Base-by-base conservation (phyloP, 768 basidiomycete genomes). In the Mycena epipterygia region DNA sequence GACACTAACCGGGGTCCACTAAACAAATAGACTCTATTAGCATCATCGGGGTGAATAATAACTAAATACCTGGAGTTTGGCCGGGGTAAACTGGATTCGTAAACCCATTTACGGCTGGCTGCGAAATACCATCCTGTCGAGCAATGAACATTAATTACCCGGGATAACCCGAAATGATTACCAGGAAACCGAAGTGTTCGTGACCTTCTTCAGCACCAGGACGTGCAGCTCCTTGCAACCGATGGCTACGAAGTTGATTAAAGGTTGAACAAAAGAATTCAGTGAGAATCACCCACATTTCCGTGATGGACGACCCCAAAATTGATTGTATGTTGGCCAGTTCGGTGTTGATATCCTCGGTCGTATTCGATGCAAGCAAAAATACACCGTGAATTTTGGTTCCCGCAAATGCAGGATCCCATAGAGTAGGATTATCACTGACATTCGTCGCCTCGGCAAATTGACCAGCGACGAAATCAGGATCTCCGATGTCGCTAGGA, bases 151-250 rank as follows among this genome's bases (percentile, higher is more conserved):
- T 35, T 56, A 13, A 9, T 19, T 25, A 59, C 8, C 21, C 9
- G n/a, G 5, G 12, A 7, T n/a, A 23, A 48, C 17, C n/a, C 17
- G 17, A 35, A 8, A 49, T 21, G 16, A 52, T 30, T 35, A 71
- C 76, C 74, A 75, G 71, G 53, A 73, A 77, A 16, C 76, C 76
- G 27, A 75, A 77, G 57, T 77, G 80, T 72, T 83, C 80, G 30
- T 77, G 76, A 2, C 76, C 76, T 71, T 72, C 58, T 35, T 78
- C 68, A 17, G 61, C 30, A 14, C 71, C 78, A 13, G 80, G 80
- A 13, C 81, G 74, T 21, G 73, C 73, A 16, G 64, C 64, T 27
- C 73, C 78, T 59, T 76, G 64, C 19, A 77, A 41, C 29, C 73
- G 44, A 64, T 76, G 49, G 37, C 70, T 71, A 14, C 12, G 35